Base-by-base conservation (phyloP, 257 asterid species). In the Marsdenia floribunda region DNA sequence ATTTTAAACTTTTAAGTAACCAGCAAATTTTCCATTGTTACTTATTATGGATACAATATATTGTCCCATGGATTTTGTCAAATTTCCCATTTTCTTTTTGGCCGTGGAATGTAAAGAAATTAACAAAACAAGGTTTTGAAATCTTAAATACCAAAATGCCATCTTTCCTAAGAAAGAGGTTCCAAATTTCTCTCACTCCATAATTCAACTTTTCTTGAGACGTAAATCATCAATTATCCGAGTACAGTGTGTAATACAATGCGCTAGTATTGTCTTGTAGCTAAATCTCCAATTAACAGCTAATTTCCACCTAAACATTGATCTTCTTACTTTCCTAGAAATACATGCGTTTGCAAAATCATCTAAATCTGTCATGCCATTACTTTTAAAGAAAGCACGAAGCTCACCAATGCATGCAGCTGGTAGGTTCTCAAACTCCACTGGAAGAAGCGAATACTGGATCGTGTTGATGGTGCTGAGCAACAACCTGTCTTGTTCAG, bases 281-380 rank as follows among this genome's bases (percentile, higher is more conserved):
- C 77, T 76, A 59, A 57, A 66, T 75, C 98, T 88, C 97, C 97
- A 91, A 74, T 80, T 54, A 68, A 85, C 84, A 37, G 90, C 92
- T 79, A 91, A 74, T 78, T 80, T 88, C 97, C 89, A 89, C 84
- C 90, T 86, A 64, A 58, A 59, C 14, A 82, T 26, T 6, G 80
- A 81, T 76, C 85, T 85, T 61, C 80, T 85, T 38, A 77, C 71
- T 77, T 80, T 86, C 16, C 59, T 9, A 64, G 83, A 78, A 26
- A 70, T 2, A 46, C 40, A 66, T 47, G 53, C 24, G 40, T 74
- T 58, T 18, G 54, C 26, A 46, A 55, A 16, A 9, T 19, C 60
- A 73, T 68, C 77, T 59, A 68, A 80, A 24, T 74, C 70, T 67
- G 0, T 21, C 42, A 82, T 21, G 35, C 66, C 49, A 71, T 75